Conservation (phyloP, 148 eudicot species). For the Nyssa sinensis region DNA sequence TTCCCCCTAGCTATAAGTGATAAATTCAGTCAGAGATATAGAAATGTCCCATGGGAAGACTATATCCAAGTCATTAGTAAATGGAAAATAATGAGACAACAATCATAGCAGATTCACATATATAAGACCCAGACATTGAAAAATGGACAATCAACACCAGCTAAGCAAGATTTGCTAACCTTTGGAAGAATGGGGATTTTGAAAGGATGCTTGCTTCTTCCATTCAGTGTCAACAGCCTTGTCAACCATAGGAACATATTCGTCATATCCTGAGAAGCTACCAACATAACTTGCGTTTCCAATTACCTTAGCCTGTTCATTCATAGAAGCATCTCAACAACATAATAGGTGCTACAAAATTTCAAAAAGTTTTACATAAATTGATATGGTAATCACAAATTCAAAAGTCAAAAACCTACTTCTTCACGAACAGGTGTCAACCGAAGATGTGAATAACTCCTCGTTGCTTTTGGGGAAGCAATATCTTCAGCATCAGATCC, state of each 20-base stretch:
- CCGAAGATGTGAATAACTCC: constrained; percentile 50
- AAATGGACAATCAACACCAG: background rate
- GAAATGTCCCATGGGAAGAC: background rate
- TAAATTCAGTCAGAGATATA: background rate
- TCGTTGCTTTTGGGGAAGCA: constrained; percentile 71
- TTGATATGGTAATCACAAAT: background rate
- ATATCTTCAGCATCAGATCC: constrained; percentile 33
- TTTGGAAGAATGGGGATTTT: constrained; percentile 46
- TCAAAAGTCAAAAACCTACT: constrained; percentile 31
- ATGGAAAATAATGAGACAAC: background rate
- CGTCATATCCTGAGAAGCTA: constrained; percentile 76
- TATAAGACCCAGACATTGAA: background rate
- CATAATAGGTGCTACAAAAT: background rate
- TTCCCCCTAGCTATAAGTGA: background rate
- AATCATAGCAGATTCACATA: background rate
- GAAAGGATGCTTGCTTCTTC: constrained; percentile 67
- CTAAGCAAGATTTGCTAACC: constrained; percentile 37
- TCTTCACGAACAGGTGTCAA: constrained; percentile 76
- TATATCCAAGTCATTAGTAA: background rate
- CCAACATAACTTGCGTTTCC: constrained; percentile 62
- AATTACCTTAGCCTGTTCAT: constrained; percentile 65
- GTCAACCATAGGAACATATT: constrained; percentile 96
- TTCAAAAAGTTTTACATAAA: background rate
- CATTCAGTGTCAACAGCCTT: constrained; percentile 91
- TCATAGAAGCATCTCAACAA: background rate